A percentile compares a stretch with the other conserved stretches of the same genome.
Conservation (phyloP, 176 grass and related monocot genomes). For the Juncus effusus region DNA sequence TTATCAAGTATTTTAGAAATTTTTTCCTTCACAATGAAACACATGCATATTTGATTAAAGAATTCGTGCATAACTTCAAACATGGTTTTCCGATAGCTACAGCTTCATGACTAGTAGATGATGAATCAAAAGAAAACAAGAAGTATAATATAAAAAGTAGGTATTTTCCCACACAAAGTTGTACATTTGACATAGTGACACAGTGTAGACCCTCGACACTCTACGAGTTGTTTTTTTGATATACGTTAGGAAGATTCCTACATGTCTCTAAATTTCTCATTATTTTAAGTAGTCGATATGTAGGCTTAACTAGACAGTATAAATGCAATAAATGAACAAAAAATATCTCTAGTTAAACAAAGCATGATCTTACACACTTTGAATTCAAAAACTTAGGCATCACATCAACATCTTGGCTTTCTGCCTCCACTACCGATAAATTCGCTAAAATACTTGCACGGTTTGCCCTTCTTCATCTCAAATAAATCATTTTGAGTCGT, state of each 20-base stretch:
- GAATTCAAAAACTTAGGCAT: conserved; percentile 20
- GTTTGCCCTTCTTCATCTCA: background rate
- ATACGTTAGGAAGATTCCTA: conserved; percentile 1
- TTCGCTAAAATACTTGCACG: conserved; percentile 6
- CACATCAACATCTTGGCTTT: conserved; percentile 7
- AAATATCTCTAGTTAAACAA: background rate
- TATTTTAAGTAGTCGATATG: conserved; percentile 7
- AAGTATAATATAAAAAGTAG: conserved; percentile 3
- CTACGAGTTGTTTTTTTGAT: background rate
- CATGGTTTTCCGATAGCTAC: background rate
- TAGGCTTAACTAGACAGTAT: background rate
- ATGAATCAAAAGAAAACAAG: background rate
- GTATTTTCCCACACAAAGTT: background rate
- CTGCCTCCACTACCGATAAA: conserved; percentile 6
- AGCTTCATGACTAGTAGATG: background rate
- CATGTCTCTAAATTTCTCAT: background rate
- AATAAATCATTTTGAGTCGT: background rate
- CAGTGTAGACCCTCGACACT: background rate
- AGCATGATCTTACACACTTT: conserved; percentile 1
- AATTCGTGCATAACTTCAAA: background rate
- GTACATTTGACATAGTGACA: conserved; percentile 9
- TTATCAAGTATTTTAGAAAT: background rate
- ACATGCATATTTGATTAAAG: background rate
- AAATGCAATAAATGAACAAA: conserved; percentile 1
- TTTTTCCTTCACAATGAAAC: conserved; percentile 1